phyloP scores from a whole-genome alignment of 495 filamentous ascomycete species.

The Hypoxylon trugodes region DNA sequence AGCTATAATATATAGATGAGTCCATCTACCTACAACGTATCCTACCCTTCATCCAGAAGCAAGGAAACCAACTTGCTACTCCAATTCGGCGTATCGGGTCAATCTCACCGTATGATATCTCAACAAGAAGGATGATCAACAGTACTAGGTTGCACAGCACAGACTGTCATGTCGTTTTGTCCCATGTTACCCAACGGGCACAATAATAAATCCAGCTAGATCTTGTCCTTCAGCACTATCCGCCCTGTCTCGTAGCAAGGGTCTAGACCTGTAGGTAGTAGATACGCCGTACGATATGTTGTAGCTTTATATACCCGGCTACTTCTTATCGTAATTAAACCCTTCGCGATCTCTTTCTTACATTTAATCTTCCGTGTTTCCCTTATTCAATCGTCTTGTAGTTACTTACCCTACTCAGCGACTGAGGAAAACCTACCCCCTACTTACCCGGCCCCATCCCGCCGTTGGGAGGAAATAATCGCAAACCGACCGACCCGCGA shows the following conservation, averaged over 20 bases:
- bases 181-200: neutral
- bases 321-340: neutral
- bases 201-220: constrained; percentile 13
- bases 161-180: neutral
- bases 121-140: neutral
- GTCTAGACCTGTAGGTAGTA: constrained; percentile 2
- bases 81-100: neutral
- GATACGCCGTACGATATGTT: too few species aligned
- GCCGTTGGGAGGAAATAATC: neutral
- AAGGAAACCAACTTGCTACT: neutral
- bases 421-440: constrained; percentile 1
- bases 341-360: too few species aligned
- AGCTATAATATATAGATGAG: too few species aligned
- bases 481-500: neutral
- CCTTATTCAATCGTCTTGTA: too few species aligned
- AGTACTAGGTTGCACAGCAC: neutral
- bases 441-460: neutral
- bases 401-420: too few species aligned
- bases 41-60: too few species aligned
- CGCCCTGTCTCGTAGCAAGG: constrained; percentile 11
- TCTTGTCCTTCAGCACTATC: constrained; percentile 1
- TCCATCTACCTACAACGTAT: too few species aligned
- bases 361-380: too few species aligned
- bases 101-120: constrained; percentile 7
- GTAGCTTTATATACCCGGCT: too few species aligned